Evolutionary conservation across 495 filamentous ascomycete species (phyloP).

Genomic region (Saxophila tyrrhenica): DNA sequence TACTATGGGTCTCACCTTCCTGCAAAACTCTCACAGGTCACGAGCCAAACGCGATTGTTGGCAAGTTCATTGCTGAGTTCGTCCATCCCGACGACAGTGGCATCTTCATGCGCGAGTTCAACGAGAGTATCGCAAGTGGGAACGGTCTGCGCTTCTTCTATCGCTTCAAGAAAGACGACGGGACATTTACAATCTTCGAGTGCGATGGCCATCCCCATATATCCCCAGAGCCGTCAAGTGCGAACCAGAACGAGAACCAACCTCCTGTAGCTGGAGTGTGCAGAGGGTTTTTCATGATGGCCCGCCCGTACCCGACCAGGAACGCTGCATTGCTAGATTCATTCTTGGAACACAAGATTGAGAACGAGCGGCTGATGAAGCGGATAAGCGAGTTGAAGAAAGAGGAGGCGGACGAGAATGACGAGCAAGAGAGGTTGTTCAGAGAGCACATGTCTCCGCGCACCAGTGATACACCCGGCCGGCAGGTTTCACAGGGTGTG

Average conservation of each 20-base stretch:
- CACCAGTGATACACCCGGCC: slow-evolving; percentile 26
- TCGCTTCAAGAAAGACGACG: slow-evolving; percentile 67
- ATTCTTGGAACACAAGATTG: slow-evolving; percentile 94
- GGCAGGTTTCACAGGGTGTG: background rate
- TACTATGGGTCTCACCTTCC: slow-evolving; percentile 77
- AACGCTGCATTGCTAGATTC: slow-evolving; percentile 79
- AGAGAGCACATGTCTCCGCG: slow-evolving; percentile 8
- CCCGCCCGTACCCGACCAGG: slow-evolving; percentile 80
- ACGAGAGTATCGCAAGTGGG: slow-evolving; percentile 77
- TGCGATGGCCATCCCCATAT: slow-evolving; percentile 87
- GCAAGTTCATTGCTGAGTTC: slow-evolving; percentile 62
- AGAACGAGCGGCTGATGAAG: slow-evolving; percentile 78
- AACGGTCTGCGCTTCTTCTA: slow-evolving; percentile 79
- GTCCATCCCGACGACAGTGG: slow-evolving; percentile 82
- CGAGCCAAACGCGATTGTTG: slow-evolving; percentile 54
- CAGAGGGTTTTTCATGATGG: slow-evolving; percentile 87
- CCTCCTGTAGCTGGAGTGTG: slow-evolving; percentile 48
- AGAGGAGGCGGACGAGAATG: slow-evolving; percentile 73
- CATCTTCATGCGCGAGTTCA: slow-evolving; percentile 78
- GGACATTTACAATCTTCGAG: slow-evolving; percentile 69
- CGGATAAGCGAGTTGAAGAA: slow-evolving; percentile 73
- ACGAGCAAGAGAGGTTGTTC: slow-evolving; percentile 35
- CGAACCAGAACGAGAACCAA: slow-evolving; percentile 37
- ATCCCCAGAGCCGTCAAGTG: slow-evolving; percentile 49
- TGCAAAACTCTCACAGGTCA: slow-evolving; percentile 69